A percentile compares a stretch with the other conserved stretches of the same genome.
Evolutionary conservation across 2,329 filamentous ascomycete genomes (phyloP).

Genomic region (Apiospora kogelbergensis): DNA sequence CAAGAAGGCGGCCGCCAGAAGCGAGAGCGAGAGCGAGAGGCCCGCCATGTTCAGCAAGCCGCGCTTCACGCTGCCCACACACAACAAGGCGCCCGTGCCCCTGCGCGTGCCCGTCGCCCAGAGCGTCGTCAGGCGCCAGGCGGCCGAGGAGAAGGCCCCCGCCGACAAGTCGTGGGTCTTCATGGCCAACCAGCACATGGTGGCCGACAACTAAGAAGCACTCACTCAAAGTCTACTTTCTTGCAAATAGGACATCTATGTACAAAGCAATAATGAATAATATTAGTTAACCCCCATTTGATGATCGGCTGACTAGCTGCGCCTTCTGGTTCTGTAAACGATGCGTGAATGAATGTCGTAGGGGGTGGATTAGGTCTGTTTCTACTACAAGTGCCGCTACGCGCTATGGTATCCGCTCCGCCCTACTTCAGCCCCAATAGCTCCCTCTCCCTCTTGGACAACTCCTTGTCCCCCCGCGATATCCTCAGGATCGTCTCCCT

Average conservation of each 20-base stretch:
- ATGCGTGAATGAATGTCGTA: no score
- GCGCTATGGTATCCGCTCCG: no score
- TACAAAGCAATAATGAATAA: neutral
- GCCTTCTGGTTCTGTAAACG: no score
- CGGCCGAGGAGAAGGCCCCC: slow-evolving; percentile 7
- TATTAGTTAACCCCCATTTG: neutral
- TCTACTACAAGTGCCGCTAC: no score
- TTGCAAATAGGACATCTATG: neutral
- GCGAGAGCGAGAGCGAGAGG: neutral
- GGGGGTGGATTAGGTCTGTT: no score
- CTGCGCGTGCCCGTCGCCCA: slow-evolving; percentile 7
- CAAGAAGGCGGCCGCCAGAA: neutral
- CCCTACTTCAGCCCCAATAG: slow-evolving; percentile 7
- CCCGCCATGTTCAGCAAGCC: slow-evolving; percentile 22
- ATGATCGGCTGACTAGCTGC: no score
- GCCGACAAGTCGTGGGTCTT: slow-evolving; percentile 19
- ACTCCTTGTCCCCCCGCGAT: slow-evolving; percentile 20
- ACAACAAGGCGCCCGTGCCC: slow-evolving; percentile 13
- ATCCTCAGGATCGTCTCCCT: slow-evolving; percentile 32
- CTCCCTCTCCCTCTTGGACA: slow-evolving; percentile 27
- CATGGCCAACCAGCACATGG: slow-evolving; percentile 24
- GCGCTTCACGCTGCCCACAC: slow-evolving; percentile 17
- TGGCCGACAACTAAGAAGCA: neutral
- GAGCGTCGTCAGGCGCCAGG: slow-evolving; percentile 12
- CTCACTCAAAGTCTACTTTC: neutral